phyloP scores from a whole-genome alignment of 2,329 filamentous ascomycete genomes.

The Aaosphaeria pasadenensis region DNA sequence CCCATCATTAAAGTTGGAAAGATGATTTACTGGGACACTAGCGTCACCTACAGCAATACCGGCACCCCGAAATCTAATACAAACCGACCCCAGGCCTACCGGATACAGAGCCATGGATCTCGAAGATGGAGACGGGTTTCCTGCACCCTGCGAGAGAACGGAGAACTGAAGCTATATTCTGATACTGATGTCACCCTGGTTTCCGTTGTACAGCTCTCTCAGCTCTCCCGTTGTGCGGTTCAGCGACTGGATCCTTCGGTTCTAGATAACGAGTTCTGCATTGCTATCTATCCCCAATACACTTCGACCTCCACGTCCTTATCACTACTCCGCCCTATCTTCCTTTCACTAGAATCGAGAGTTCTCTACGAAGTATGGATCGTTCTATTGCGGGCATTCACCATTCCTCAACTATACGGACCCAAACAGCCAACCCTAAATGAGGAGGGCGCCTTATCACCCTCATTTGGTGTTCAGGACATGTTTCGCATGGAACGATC shows the following conservation, averaged over 20 bases:
- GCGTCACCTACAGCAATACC: conserved; percentile 49
- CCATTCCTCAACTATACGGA: conserved; percentile 85
- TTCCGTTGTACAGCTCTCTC: conserved; percentile 80
- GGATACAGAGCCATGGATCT: conserved; percentile 56
- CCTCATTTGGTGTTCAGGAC: conserved; percentile 46
- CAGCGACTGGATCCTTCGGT: conserved; percentile 89
- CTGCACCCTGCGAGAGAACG: conserved; percentile 91
- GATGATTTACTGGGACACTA: conserved; percentile 69
- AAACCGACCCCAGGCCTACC: conserved; percentile 51
- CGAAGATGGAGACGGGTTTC: conserved; percentile 84
- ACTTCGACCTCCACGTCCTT: conserved; percentile 69
- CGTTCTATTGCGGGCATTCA: conserved; percentile 84
- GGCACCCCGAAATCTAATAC: conserved; percentile 29
- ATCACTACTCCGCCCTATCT: conserved; percentile 81
- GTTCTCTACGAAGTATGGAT: conserved; percentile 98
- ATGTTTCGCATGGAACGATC: conserved; percentile 67
- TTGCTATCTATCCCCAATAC: conserved; percentile 94
- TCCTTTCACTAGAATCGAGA: conserved; percentile 80
- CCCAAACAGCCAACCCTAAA: conserved; percentile 50
- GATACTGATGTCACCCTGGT: conserved; percentile 80
- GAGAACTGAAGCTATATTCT: conserved; percentile 85
- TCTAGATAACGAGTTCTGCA: conserved; percentile 87
- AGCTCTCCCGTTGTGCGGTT: conserved; percentile 84
- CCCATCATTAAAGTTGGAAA: conserved; percentile 85
- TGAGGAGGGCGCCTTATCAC: conserved; percentile 32